phyloP scores from a whole-genome alignment of 306 rosid genomes.

The Vicia faba region DNA sequence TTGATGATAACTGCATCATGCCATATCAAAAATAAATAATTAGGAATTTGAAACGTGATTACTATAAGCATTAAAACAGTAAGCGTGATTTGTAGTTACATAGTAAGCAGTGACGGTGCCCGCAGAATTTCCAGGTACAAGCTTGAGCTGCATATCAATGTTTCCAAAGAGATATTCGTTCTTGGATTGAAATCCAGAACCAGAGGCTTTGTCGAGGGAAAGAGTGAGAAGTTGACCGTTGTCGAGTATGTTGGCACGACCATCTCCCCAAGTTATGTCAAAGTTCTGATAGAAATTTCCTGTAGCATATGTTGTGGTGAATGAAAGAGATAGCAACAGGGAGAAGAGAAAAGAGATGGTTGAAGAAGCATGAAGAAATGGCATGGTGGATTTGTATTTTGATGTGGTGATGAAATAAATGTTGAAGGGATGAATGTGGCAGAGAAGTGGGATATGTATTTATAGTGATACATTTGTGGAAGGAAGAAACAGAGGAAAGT shows the following conservation, averaged over 20 bases:
- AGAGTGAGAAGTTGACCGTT: conserved; percentile 52
- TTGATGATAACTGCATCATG: conserved; percentile 54
- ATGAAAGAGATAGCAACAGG: not conserved
- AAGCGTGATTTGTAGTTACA: conserved; percentile 32
- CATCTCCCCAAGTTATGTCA: conserved; percentile 70
- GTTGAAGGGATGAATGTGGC: too few relatives aligned
- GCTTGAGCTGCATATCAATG: conserved; percentile 69
- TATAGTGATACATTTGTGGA: too few relatives aligned
- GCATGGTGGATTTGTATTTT: too few relatives aligned
- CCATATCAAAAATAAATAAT: not conserved
- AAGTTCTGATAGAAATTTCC: conserved; percentile 55
- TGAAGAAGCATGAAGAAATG: too few relatives aligned
- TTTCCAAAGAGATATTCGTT: conserved; percentile 60
- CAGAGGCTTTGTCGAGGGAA: conserved; percentile 70
- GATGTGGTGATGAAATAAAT: too few relatives aligned
- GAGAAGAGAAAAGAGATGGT: too few relatives aligned
- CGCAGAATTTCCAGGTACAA: conserved; percentile 68
- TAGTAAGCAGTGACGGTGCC: conserved; percentile 81
- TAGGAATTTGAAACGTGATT: not conserved
- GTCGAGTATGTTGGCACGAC: conserved; percentile 52
- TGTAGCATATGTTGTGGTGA: conserved; percentile 9
- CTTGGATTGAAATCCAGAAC: conserved; percentile 71
- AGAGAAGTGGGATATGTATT: too few relatives aligned
- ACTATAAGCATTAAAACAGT: not conserved
- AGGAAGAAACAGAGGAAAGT: too few relatives aligned